phyloP scores from a whole-genome alignment of 2,329 filamentous ascomycete species.

The Aspergillus felis region DNA sequence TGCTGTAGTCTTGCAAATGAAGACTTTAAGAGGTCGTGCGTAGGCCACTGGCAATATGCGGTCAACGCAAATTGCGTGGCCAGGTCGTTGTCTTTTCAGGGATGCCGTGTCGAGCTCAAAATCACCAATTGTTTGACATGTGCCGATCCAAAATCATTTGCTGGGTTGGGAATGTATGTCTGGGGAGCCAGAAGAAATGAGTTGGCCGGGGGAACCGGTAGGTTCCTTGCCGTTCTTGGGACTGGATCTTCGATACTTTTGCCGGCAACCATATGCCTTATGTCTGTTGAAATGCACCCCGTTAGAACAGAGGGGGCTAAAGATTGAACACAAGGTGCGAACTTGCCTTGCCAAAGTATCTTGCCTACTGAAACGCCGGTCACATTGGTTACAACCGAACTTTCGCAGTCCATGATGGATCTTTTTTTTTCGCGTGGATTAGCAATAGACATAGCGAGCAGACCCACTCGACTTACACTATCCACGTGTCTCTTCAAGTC shows the following conservation, averaged over 20 bases:
- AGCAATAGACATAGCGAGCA: conserved; percentile 21
- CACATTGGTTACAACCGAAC: conserved; percentile 67
- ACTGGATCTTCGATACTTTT: conserved; percentile 3
- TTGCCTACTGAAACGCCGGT: conserved; percentile 69
- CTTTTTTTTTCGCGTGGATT: conserved; percentile 50
- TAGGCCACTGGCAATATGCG: not conserved
- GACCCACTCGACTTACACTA: conserved; percentile 42
- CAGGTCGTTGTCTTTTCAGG: not conserved
- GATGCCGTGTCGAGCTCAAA: not conserved
- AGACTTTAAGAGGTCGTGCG: not conserved
- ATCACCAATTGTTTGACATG: not conserved
- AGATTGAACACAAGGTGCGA: too few relatives aligned
- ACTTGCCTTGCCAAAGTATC: conserved; percentile 75
- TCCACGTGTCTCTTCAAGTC: conserved; percentile 61
- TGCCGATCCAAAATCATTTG: not conserved
- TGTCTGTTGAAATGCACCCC: conserved; percentile 9
- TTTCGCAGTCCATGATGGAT: conserved; percentile 72
- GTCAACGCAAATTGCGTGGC: not conserved
- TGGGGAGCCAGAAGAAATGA: not conserved
- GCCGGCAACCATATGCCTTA: conserved; percentile 14
- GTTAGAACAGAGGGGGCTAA: not conserved
- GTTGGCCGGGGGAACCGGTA: not conserved
- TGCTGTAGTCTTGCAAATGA: not conserved
- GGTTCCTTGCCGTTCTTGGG: not conserved
- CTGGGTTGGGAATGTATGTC: not conserved